Evolutionary conservation across 23 red algal species (phyloP).

Genomic region (Gracilaria caudata): DNA sequence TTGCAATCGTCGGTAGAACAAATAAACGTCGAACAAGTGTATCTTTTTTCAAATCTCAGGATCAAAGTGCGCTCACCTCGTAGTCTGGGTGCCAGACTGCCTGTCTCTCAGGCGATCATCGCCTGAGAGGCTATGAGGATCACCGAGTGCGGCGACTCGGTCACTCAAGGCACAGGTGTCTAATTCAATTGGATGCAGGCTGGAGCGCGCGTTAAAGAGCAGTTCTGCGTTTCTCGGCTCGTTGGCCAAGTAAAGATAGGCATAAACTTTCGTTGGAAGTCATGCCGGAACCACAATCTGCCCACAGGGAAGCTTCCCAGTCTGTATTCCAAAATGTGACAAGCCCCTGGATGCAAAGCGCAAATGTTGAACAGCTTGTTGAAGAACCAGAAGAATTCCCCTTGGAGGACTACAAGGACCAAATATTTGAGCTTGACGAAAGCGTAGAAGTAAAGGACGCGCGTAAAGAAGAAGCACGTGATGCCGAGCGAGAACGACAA

Average conservation of each 20-base stretch:
- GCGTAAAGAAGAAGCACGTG: not conserved
- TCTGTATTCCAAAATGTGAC: constrained; percentile 8
- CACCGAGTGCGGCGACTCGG: too few relatives aligned
- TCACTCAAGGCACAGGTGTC: too few relatives aligned
- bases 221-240: not conserved
- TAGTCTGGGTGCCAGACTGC: too few relatives aligned
- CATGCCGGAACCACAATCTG: not conserved
- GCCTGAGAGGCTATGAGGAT: too few relatives aligned
- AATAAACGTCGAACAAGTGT: not conserved
- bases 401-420: not conserved
- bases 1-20: not conserved
- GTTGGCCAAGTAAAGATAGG: not conserved
- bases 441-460: constrained; percentile 2
- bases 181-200: too few relatives aligned
- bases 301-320: not conserved
- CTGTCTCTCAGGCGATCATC: too few relatives aligned
- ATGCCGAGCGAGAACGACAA: not conserved
- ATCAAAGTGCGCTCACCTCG: not conserved
- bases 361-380: not conserved
- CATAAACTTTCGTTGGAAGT: not conserved
- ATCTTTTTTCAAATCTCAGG: not conserved
- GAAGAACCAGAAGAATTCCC: not conserved
- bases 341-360: constrained; percentile 17
- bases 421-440: not conserved
- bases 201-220: too few relatives aligned